Evolutionary conservation across 192 early-diverging fungal species (phyloP), one percentile per base, ranked within the genome.

Genomic region (Mortierella hygrophila): DNA sequence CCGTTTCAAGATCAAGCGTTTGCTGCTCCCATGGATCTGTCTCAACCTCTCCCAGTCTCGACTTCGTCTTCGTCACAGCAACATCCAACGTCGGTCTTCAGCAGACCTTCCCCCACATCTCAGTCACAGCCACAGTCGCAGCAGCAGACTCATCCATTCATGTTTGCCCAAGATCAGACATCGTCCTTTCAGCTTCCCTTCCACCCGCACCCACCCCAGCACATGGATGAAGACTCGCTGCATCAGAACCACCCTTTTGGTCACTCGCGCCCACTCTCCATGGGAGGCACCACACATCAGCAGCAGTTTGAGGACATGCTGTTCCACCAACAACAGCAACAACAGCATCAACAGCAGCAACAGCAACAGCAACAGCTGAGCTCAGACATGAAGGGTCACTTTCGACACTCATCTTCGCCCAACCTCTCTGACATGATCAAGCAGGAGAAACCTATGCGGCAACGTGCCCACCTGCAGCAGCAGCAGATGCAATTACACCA

Each of bases 261-360:
- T 70, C 78, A 75, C 46, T 60, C 75, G 1, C 81, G 81, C 2
- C 75, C 75, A n/a, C 57, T 82, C 0, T 80, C 87, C 23, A 77
- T 78, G 65, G 71, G 70, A 52, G 74, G 76, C 18, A 20, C 54
- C 74, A 71, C 60, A 57, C 74, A 81, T 18, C 76, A 81, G 54
- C 83, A 82, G 68, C 84, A 74, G 40, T 83, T 86, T 40, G 84
- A 83, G 42, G 81, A 82, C 26, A 79, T 89, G 40, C 37, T 82
- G 20, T 86, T 73, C 68, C 80, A 77, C 1, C 80, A 75, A 16
- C 68, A 40, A 23, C 49, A 80, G 13, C 54, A 75, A 29, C 83
- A 52, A 5, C 83, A 44, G 55, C 41, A 77, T 9, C 41, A 63
- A 1, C 60, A 70, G n/a, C 83, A 47, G 16, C 83, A 75, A 32